A percentile compares a stretch with the other conserved stretches of the same genome.
These are phyloP conservation scores for Gyrodon lividus DNA, from an alignment of 768 basidiomycete genomes.

Conservation along the genomic window DNA sequence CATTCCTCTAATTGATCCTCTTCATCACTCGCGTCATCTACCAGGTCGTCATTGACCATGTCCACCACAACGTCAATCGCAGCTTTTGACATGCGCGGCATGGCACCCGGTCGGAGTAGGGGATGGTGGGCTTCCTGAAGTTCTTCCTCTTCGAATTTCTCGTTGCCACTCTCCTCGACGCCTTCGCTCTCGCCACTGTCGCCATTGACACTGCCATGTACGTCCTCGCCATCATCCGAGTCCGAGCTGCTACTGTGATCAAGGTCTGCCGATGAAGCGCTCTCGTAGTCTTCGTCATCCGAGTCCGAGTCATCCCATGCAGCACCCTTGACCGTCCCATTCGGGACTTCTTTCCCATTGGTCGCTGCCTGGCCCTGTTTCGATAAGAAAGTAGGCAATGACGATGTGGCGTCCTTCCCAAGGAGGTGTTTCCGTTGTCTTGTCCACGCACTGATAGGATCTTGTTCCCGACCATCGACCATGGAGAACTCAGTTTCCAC, in stretches of 20 bases:
- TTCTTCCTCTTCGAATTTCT: conserved; percentile 41
- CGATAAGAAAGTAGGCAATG: neutral
- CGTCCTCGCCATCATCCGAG: conserved; percentile 32
- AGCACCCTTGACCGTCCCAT: conserved; percentile 22
- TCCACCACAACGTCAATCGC: conserved; percentile 64
- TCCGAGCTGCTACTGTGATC: conserved; percentile 43
- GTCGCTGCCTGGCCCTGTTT: neutral
- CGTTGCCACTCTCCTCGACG: conserved; percentile 37
- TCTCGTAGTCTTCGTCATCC: conserved; percentile 38
- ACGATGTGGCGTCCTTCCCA: conserved; percentile 33
- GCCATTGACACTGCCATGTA: conserved; percentile 29
- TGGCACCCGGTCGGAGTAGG: conserved; percentile 60
- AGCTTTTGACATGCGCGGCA: conserved; percentile 68
- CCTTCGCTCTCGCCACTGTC: conserved; percentile 33
- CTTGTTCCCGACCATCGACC: conserved; percentile 69
- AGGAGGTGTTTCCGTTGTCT: conserved; percentile 54
- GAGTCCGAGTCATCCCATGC: conserved; percentile 35
- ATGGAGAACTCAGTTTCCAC: conserved; percentile 69
- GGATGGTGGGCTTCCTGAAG: conserved; percentile 60
- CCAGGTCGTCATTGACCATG: conserved; percentile 55
- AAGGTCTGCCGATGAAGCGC: conserved; percentile 40
- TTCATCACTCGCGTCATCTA: conserved; percentile 34
- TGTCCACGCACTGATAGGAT: conserved; percentile 67
- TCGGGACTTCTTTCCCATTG: conserved; percentile 1
- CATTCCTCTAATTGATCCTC: conserved; percentile 54